Base-by-base conservation (phyloP, 1,139 yeast genomes). In the Pichia sp. region DNA sequence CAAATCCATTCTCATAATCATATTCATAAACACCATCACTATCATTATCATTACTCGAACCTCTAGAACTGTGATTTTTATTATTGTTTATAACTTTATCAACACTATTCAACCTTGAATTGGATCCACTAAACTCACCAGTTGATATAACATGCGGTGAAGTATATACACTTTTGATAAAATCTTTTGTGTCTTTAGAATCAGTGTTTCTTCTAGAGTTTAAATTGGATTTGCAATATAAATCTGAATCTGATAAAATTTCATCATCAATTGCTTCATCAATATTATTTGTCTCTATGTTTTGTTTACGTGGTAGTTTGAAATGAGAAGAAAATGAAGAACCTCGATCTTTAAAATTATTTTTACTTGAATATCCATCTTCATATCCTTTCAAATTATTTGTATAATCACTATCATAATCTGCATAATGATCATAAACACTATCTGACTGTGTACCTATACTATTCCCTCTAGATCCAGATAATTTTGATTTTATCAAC, bases 1-100 rank as follows among this genome's bases (percentile, higher is more conserved):
- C 51, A 39, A 44, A 46, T n/a, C 50, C 51, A 28, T 48, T 32
- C 14, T 44, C 50, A 24, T 48, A 48, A 21, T 45, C 50, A 26
- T 48, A 48, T 24, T 45, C 50, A 26, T 45, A 42, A 14, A 44
- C 43, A 5, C 40, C 40, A 37, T 48, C 50, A 25, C 47, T 42
- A 24, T 48, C 50, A 10, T 35, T 29, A 5, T 26, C 35, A 20
- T 35, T 22, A 2, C 19, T 38, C 1, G 29, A 25, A 14, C 24
- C 16, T n/a, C 27, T 27, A 7, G 30, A 25, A 11, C 24, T n/a
- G 9, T 35, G 21, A 13, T 19, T 25, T 6, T 19, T 28, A 10
- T 32, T 23, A 18, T 13, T 18, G 5, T 30, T 33, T 5, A 13
- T 18, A 4, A 22, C 11, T 3, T 23, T 33, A 13, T 38, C 29